Base-by-base conservation (phyloP, 2,329 filamentous ascomycete species). In the Rhynchosporium secalis region DNA sequence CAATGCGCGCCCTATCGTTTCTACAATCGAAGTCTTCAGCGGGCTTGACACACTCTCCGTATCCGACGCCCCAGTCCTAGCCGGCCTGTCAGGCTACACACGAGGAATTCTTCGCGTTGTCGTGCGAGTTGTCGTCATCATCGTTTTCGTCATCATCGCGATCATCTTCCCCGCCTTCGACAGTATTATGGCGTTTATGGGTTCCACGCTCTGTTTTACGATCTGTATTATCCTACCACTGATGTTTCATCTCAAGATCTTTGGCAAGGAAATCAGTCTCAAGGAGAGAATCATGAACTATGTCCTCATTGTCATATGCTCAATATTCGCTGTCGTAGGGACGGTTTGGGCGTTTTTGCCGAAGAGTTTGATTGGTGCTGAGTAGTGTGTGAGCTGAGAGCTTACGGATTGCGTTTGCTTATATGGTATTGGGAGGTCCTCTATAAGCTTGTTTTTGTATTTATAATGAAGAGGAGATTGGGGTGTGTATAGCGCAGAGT, bases 161-260 rank as follows among this genome's bases (percentile, higher is more conserved):
- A 84, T 90, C 47, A 68, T 88, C 1, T 84, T 89, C 68, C 88
- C 88, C 10, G 80, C 81, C 2, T 90, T 90, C 72, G 88, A 91
- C 72, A 81, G 83, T 66, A 88, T 90, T 70, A 90, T 90, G 87
- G 84, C 85, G 45, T 80, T 91, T 59, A 87, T 98, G 78, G 94
- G 95, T 12, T 91, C 90, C 45, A 89, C 92, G 3, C 83, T 96
- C 15, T 97, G 94, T 77, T 96, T 96, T 71, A 91, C 91, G 20
- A 96, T 98, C 68, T 98, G 94, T 76, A 87, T 98, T 68, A 92
- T 96, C 75, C 80, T 99, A 56, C 95, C 94, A 0, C 79, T 96
- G 38, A 83, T 87, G 4, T 98, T 99, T 73, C 92, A 98, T 72
- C 78, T 98, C 61, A 96, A 93, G 77, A 85, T 98, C 1, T 98